These are phyloP conservation scores for Vicia sativa DNA, from an alignment of 306 rosid species.

Conservation along the genomic window DNA sequence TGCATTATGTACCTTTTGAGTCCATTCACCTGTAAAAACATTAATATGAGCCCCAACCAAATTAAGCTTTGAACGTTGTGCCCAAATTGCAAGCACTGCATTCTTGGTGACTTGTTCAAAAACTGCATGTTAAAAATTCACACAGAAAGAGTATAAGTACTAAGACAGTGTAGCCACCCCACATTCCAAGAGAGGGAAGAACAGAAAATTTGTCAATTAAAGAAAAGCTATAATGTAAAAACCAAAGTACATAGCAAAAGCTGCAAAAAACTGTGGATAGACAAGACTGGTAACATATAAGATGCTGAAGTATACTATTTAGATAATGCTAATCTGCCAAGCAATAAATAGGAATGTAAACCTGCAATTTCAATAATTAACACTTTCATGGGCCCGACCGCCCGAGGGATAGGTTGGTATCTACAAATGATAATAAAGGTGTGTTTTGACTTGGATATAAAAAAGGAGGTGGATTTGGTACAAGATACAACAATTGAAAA, in stretches of 20 bases:
- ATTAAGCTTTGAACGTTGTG: slow-evolving; percentile 93
- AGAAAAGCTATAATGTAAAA: neutral
- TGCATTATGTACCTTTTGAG: slow-evolving; percentile 81
- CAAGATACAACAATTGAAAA: slow-evolving; percentile 8
- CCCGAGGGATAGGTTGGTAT: neutral
- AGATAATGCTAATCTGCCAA: neutral
- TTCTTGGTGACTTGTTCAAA: slow-evolving; percentile 98
- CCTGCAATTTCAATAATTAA: neutral
- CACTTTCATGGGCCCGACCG: neutral
- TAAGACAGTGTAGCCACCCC: neutral
- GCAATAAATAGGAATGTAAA: neutral
- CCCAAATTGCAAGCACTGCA: slow-evolving; percentile 95
- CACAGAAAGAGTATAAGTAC: slow-evolving; percentile 13
- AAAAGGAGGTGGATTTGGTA: slow-evolving; percentile 13
- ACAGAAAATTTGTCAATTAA: neutral
- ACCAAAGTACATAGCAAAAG: neutral
- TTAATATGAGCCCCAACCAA: slow-evolving; percentile 97
- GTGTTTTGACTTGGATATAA: neutral
- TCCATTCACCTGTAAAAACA: slow-evolving; percentile 99
- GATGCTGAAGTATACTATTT: slow-evolving; percentile 15
- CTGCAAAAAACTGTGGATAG: neutral
- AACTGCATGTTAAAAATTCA: slow-evolving; percentile 56
- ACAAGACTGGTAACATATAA: neutral
- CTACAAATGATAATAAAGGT: slow-evolving; percentile 23
- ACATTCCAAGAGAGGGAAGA: slow-evolving; percentile 23